Percentiles rank a stretch among this genome's conserved stretches.
Conservation (phyloP, 805 yeast species). For the Candida golubevii region DNA sequence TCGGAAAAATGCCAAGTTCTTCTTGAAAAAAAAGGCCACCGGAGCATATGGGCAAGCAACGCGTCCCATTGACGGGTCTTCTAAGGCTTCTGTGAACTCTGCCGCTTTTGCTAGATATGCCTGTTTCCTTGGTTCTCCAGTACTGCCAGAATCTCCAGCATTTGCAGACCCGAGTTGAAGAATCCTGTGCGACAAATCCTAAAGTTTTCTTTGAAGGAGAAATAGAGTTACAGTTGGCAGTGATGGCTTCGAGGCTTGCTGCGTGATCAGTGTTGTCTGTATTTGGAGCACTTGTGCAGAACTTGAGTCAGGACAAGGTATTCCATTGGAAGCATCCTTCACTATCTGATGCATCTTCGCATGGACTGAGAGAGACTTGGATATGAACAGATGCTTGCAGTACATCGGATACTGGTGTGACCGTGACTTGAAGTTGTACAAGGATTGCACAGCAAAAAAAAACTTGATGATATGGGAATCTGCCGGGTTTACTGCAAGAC, state of each 20-base stretch:
- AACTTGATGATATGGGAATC: conserved; percentile 93
- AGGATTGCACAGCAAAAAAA: conserved; percentile 93
- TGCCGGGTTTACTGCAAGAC: conserved; percentile 77
- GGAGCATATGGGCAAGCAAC: conserved; percentile 27
- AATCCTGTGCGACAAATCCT: conserved; percentile 48
- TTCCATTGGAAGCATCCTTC: conserved; percentile 50
- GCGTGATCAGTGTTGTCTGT: conserved; percentile 15
- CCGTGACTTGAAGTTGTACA: conserved; percentile 82
- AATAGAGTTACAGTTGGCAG: conserved; percentile 44
- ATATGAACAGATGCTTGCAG: conserved; percentile 72
- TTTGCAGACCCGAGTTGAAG: background rate
- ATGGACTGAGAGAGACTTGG: conserved; percentile 72
- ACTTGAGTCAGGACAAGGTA: conserved; percentile 31
- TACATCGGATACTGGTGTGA: conserved; percentile 86
- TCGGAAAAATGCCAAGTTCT: conserved; percentile 7
- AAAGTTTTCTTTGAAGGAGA: conserved; percentile 35
- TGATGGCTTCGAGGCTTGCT: conserved; percentile 13
- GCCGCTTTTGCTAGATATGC: no score
- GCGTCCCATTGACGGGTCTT: conserved; percentile 26
- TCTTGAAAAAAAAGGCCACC: conserved; percentile 25
- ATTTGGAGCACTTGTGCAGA: conserved; percentile 8
- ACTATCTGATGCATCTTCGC: conserved; percentile 73
- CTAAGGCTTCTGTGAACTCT: no score
- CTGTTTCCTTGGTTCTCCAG: no score
- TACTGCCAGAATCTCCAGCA: background rate